Base-by-base conservation (phyloP, 2,329 filamentous ascomycete species). In the Cladosporium sp. region DNA sequence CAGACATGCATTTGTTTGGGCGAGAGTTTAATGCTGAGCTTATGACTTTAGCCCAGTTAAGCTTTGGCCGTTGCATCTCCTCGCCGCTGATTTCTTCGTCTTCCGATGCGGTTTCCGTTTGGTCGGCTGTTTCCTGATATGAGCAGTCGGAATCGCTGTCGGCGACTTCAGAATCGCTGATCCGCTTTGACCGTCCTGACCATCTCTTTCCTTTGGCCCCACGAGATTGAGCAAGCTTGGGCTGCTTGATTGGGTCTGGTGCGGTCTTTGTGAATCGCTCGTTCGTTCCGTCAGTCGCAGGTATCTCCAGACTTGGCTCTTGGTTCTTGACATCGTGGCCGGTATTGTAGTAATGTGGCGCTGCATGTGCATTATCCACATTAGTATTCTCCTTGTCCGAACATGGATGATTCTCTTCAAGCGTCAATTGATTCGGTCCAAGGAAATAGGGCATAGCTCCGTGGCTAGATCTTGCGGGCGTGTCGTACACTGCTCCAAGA, bases 61-160 rank as follows among this genome's bases (percentile, higher is more conserved):
- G 4, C 1, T n/a, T 45, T 7, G 16, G 9, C 38, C 4, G 10
- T 14, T 22, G 22, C 38, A 33, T 43, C 32, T n/a, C 13, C 28
- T 41, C 22, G 46, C 11, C 18, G 11, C 32, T 42, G 46, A 14
- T 4, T 8, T n/a, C n/a, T 19, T 19, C 22, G 22, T 28, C 22
- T 28, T 28, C 22, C 7, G 22, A 28, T 28, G 22, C 22, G 22
- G 22, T 28, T 28, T 28, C 22, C 22, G 22, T 2, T 37, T 37
- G 34, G 11, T 37, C 11, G 34, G 34, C 34, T 14, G n/a, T 37
- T 37, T 13, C n/a, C 22, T 28, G 1, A 28, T 28, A 28, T 7
- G 28, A 9, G 42, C 37, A 34, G 28, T 43, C 40, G n/a, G 48
- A 50, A 28, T 50, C 40, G 16, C 48, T 50, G 40, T 50, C 19